phyloP scores from a whole-genome alignment of 441 rosid genomes.

The Theobroma grandiflorum region DNA sequence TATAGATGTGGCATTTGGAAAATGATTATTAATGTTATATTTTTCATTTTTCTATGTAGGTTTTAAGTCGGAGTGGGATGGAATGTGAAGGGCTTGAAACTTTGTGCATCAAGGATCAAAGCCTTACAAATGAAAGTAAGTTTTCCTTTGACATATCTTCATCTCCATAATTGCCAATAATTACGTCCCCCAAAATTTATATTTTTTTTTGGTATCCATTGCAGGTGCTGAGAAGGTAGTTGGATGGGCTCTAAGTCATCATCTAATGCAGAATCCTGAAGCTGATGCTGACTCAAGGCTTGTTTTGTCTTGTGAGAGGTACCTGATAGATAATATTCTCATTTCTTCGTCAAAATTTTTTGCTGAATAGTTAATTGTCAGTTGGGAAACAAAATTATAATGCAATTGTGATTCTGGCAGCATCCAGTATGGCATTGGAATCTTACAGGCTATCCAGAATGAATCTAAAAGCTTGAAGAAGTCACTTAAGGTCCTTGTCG shows the following conservation, averaged over 20 bases:
- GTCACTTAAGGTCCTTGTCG: conserved; percentile 73
- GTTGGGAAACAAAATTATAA: conserved; percentile 34
- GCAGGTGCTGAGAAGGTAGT: conserved; percentile 88
- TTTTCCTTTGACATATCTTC: conserved; percentile 27
- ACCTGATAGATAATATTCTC: conserved; percentile 37
- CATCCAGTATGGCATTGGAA: conserved; percentile 74
- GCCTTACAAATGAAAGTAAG: conserved; percentile 80
- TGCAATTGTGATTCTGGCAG: conserved; percentile 61
- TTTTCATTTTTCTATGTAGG: conserved; percentile 20
- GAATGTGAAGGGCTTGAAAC: conserved; percentile 32
- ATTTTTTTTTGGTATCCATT: conserved; percentile 29
- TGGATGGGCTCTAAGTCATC: conserved; percentile 90
- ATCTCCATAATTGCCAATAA: conserved; percentile 7
- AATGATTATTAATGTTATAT: neutral
- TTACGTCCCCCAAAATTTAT: neutral
- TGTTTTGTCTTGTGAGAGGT: conserved; percentile 82
- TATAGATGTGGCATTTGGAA: conserved; percentile 25
- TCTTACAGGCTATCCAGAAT: conserved; percentile 76
- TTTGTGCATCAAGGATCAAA: conserved; percentile 56
- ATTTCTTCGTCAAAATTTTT: conserved; percentile 31
- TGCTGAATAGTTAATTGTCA: conserved; percentile 28
- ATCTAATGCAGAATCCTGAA: conserved; percentile 77
- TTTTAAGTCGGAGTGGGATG: conserved; percentile 30
- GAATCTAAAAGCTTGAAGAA: conserved; percentile 83
- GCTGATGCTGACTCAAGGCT: conserved; percentile 61